Evolutionary conservation across 1,139 yeast species (phyloP).

Genomic region (Yamadazyma diospyri): DNA sequence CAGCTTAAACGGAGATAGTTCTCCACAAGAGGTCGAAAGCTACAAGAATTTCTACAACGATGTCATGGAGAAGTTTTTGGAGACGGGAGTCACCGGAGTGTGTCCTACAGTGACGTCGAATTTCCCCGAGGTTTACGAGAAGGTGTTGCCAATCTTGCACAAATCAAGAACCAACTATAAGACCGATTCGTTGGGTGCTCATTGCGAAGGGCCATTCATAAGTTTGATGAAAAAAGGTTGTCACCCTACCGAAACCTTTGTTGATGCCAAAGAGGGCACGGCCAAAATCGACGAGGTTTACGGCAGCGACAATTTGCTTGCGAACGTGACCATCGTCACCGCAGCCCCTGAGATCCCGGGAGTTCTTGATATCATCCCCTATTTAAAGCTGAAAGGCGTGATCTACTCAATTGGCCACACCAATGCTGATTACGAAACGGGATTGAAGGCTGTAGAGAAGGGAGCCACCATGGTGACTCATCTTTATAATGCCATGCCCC

Average conservation of each 20-base stretch:
- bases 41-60: slow-evolving; percentile 36
- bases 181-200: slow-evolving; percentile 61
- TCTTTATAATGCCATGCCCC: slow-evolving; percentile 66
- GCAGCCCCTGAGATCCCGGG: slow-evolving; percentile 65
- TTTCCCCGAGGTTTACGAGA: slow-evolving; percentile 49
- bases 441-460: slow-evolving; percentile 44
- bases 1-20: slow-evolving; percentile 31
- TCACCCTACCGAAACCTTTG: slow-evolving; percentile 58
- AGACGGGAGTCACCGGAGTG: slow-evolving; percentile 56
- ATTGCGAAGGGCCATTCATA: slow-evolving; percentile 62
- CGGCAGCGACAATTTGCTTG: slow-evolving; percentile 40
- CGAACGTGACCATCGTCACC: slow-evolving; percentile 51
- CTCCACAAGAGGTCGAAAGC: slow-evolving; percentile 29
- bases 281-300: slow-evolving; percentile 41
- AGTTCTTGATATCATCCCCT: slow-evolving; percentile 46
- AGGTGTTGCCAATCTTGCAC: slow-evolving; percentile 46
- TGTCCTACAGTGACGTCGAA: slow-evolving; percentile 64
- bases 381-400: slow-evolving; percentile 30
- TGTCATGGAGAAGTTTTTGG: slow-evolving; percentile 46
- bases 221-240: slow-evolving; percentile 57
- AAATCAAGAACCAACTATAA: slow-evolving; percentile 32
- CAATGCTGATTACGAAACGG: slow-evolving; percentile 46
- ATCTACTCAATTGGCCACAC: slow-evolving; percentile 60
- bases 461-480: slow-evolving; percentile 65
- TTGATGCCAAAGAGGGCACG: slow-evolving; percentile 40